A percentile compares a stretch with the other conserved stretches of the same genome.
phyloP scores from a whole-genome alignment of 148 eudicot genomes.

The Rhododendron mucronatum region DNA sequence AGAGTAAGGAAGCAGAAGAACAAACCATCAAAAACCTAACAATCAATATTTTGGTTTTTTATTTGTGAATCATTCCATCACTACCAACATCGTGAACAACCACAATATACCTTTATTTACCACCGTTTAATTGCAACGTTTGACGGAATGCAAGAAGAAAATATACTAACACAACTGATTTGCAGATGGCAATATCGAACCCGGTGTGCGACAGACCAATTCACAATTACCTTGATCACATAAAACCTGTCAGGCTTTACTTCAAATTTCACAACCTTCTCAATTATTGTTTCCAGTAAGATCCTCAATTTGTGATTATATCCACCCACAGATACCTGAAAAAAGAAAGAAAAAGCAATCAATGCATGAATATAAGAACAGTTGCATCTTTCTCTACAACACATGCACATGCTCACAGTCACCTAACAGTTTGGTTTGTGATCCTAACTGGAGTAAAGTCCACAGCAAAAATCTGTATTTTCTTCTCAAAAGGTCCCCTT shows the following conservation, averaged over 20 bases:
- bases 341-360: not conserved
- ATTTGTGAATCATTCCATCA: not conserved
- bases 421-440: not conserved
- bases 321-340: slow-evolving; percentile 74
- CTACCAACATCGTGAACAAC: not conserved
- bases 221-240: slow-evolving; percentile 68
- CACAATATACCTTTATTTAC: not conserved
- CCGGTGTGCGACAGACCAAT: not conserved
- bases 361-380: not conserved
- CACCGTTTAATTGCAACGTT: not conserved
- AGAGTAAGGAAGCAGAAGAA: not conserved
- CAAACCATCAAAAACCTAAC: not conserved
- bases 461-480: not conserved
- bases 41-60: not conserved
- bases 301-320: slow-evolving; percentile 88
- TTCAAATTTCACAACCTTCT: slow-evolving; percentile 73
- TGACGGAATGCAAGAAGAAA: not conserved
- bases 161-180: not conserved
- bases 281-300: slow-evolving; percentile 70
- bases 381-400: not conserved
- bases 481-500: not conserved
- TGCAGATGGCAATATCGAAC: not conserved
- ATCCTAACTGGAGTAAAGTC: not conserved
- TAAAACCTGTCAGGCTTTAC: slow-evolving; percentile 91
- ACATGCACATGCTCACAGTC: not conserved